These are phyloP conservation scores for Yamadazyma philogaea DNA, from an alignment of 805 yeast species.

Conservation along the genomic window DNA sequence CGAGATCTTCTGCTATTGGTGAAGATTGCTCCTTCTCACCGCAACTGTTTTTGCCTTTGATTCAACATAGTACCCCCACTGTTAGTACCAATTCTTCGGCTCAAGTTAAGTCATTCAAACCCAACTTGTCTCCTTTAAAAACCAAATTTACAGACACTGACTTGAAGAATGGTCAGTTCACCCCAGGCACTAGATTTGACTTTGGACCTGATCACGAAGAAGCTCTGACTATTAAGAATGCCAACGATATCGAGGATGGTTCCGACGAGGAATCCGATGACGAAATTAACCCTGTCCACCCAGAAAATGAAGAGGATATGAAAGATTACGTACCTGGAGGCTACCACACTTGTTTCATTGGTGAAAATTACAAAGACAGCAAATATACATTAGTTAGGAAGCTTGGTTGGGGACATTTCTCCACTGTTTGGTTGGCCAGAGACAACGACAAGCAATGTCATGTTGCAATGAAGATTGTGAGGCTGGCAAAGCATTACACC, in stretches of 20 bases:
- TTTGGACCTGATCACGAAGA: constrained; percentile 14
- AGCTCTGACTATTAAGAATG: constrained; percentile 9
- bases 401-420: constrained; percentile 98
- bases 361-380: constrained; percentile 75
- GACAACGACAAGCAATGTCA: constrained; percentile 56
- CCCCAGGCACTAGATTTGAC: constrained; percentile 16
- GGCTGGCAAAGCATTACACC: constrained; percentile 86
- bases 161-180: constrained; percentile 9
- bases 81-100: constrained; percentile 31
- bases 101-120: constrained; percentile 32
- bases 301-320: constrained; percentile 74
- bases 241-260: constrained; percentile 16
- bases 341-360: constrained; percentile 89
- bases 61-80: constrained; percentile 27
- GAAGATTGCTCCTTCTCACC: constrained; percentile 1
- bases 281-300: constrained; percentile 26
- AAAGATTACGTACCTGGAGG: constrained; percentile 92
- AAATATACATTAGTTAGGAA: constrained; percentile 81
- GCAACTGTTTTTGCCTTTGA: constrained; percentile 20
- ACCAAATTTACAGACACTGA: constrained; percentile 28
- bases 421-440: constrained; percentile 90
- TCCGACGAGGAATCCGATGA: constrained; percentile 25
- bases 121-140: constrained; percentile 35
- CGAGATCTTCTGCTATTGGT: constrained; percentile 12
- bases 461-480: constrained; percentile 92